Conservation (phyloP, 495 filamentous ascomycete genomes). For the Talaromyces nanjingensis region DNA sequence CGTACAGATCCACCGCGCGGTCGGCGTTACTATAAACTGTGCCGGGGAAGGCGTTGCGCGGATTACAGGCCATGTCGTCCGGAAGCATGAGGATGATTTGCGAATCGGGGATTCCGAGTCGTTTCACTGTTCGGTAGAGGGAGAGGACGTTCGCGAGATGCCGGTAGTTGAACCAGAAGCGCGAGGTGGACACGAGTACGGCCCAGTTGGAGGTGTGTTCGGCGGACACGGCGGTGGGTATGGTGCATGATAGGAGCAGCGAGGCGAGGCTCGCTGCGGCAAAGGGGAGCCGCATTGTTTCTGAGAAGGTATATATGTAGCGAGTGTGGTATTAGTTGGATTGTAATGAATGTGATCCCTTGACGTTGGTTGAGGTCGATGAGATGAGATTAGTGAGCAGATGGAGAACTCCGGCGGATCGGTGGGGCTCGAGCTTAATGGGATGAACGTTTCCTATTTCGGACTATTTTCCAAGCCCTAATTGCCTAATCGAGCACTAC, state of each 20-base stretch:
- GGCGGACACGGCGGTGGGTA: background rate
- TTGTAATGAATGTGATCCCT: background rate
- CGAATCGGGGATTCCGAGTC: conserved; percentile 93
- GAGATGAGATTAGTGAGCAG: background rate
- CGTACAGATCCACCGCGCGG: conserved; percentile 91
- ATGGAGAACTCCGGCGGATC: background rate
- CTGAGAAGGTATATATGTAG: background rate
- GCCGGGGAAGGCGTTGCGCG: conserved; percentile 93
- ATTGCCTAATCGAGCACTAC: background rate
- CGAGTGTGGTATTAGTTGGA: background rate
- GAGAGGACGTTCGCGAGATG: conserved; percentile 97
- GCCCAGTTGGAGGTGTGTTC: conserved; percentile 99
- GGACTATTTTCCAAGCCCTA: background rate
- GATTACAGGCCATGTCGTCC: conserved; percentile 99
- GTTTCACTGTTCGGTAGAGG: conserved; percentile 96
- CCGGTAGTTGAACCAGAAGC: conserved; percentile 99
- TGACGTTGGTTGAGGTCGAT: background rate
- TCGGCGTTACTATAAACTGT: conserved; percentile 98
- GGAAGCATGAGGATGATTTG: conserved; percentile 99
- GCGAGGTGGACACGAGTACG: conserved; percentile 93
- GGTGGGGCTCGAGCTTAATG: background rate
- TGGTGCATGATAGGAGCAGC: conserved; percentile 1
- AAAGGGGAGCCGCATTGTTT: background rate
- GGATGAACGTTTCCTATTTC: background rate
- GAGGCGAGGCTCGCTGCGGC: background rate